Evolutionary conservation across 2,329 filamentous ascomycete species (phyloP).

Genomic region (Alternaria sp.): DNA sequence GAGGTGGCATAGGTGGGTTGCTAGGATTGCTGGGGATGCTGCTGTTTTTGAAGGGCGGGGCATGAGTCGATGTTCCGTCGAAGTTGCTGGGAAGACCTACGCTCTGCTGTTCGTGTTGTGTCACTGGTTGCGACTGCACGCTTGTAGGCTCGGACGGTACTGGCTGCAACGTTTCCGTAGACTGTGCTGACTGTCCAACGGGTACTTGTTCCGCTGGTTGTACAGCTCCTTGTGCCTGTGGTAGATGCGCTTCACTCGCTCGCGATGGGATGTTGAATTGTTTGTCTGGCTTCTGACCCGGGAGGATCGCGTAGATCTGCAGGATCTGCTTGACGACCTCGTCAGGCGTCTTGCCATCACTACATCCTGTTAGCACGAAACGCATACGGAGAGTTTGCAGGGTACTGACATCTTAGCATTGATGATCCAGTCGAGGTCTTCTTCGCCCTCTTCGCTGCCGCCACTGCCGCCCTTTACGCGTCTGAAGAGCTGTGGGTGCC

Average conservation of each 20-base stretch:
- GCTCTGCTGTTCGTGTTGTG: conserved; percentile 26
- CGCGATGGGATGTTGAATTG: conserved; percentile 64
- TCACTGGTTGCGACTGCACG: conserved; percentile 6
- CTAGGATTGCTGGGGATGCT: conserved; percentile 8
- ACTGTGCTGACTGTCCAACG: conserved; percentile 13
- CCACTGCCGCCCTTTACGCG: conserved; percentile 73
- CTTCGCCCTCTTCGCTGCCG: conserved; percentile 78
- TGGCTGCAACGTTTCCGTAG: conserved; percentile 5
- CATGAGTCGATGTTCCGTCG: conserved; percentile 52
- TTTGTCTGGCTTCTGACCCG: conserved; percentile 69
- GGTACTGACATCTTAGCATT: conserved; percentile 76
- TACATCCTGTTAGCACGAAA: conserved; percentile 16
- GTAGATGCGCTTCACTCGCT: conserved; percentile 36
- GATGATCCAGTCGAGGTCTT: conserved; percentile 94
- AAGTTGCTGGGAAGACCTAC: conserved; percentile 63
- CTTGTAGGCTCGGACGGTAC: conserved; percentile 4
- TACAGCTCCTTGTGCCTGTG: conserved; percentile 10
- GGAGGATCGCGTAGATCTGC: conserved; percentile 82
- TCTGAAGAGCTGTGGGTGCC: conserved; percentile 87
- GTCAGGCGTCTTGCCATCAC: conserved; percentile 68
- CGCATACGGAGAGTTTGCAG: neutral
- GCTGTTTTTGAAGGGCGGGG: conserved; percentile 12
- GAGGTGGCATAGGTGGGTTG: conserved; percentile 8
- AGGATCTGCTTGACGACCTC: conserved; percentile 82
- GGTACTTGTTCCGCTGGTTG: conserved; percentile 7